Percentiles rank a stretch among this genome's conserved stretches.
phyloP scores from a whole-genome alignment of 345 rosid species.

The Eutrema japonicum region DNA sequence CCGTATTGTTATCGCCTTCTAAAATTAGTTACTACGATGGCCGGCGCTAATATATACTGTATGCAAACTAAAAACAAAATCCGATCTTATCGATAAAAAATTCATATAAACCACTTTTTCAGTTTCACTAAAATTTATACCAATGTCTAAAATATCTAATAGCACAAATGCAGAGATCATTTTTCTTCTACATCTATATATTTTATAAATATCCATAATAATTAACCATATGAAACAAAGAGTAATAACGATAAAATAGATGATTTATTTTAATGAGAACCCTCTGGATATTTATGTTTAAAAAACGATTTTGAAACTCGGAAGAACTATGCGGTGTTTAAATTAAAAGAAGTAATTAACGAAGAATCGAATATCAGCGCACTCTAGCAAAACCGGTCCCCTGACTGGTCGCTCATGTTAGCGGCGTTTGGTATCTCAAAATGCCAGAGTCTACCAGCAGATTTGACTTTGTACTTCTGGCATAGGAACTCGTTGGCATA shows the following conservation, averaged over 20 bases:
- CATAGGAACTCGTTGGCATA: conserved; percentile 73
- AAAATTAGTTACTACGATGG: no score
- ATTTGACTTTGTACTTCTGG: conserved; percentile 53
- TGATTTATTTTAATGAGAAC: conserved; percentile 10
- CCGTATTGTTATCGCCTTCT: no score
- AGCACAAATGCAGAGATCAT: no score
- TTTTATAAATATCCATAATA: background rate
- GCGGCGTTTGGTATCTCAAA: conserved; percentile 69
- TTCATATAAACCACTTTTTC: no score
- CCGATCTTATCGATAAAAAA: no score
- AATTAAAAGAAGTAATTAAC: background rate
- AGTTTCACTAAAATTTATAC: background rate
- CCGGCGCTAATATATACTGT: no score
- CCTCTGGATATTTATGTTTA: conserved; percentile 11
- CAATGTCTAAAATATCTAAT: no score
- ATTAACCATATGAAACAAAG: background rate
- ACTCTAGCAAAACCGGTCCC: conserved; percentile 59
- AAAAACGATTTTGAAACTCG: background rate
- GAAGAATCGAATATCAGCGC: background rate
- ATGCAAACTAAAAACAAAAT: no score
- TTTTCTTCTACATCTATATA: no score
- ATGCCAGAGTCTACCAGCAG: conserved; percentile 69
- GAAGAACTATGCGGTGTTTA: conserved; percentile 19
- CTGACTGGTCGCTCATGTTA: conserved; percentile 43
- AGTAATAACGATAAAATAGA: background rate